Evolutionary conservation across 176 grass and related monocot genomes (phyloP), one percentile per base, ranked within the genome.

Genomic region (Microstegium vimineum): DNA sequence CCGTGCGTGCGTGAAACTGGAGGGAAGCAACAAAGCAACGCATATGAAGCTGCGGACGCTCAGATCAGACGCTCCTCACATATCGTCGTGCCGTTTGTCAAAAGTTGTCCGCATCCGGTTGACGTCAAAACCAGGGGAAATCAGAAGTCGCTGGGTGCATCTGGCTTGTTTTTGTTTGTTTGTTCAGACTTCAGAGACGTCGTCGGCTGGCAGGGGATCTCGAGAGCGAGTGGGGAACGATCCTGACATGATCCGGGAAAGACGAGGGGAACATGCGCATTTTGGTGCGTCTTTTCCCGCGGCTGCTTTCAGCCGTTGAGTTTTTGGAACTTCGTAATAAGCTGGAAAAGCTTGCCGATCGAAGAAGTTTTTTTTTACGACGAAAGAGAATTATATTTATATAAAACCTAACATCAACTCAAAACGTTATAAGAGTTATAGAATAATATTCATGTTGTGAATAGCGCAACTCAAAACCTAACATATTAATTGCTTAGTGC

Each of bases 141-240:
- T 27, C 17, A 32, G 32, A 40, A 12, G 51, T 37, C 6, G 14
- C 20, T 49, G 41, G 71, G 18, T 56, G 40, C 23, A 23, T 30
- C 9, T 22, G 60, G 43, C 35, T 20, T 45, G 26, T n/a, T 64
- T 63, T 38, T 56, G 8, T 77, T 33, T 42, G 38, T 32, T 31
- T n/a, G 56, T 71, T 67, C 83, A 79, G 38, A 6, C n/a, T n/a
- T n/a, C n/a, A 78, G 67, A 57, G 52, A 79, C 57, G 76, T 27
- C 47, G 47, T 51, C 16, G 10, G 27, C 54, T 8, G 34, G 9
- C 41, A 73, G 15, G 1, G 56, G 16, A 9, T 35, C 10, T 17
- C 56, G 56, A 40, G 25, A 42, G 25, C 60, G 45, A 12, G 18
- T 46, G 11, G 22, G 26, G 35, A 69, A 47, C 15, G 3, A 41